Conservation (phyloP, 2,329 filamentous ascomycete species). For the Fusarium agapanthi region DNA sequence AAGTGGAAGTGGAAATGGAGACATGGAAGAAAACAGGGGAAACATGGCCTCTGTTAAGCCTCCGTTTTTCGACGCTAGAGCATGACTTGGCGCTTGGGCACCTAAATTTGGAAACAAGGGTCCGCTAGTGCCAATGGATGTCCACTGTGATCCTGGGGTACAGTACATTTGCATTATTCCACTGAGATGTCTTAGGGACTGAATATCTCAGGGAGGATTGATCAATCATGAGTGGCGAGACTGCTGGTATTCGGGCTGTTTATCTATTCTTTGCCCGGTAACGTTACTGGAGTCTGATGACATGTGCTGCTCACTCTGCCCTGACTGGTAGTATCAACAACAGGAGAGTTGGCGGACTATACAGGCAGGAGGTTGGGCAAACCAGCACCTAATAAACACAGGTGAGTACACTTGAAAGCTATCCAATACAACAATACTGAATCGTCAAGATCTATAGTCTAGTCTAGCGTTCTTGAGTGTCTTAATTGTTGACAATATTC, state of each 20-base stretch:
- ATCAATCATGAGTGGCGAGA: not conserved
- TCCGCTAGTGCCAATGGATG: not conserved
- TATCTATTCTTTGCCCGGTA: not conserved
- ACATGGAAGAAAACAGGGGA: slow-evolving; percentile 25
- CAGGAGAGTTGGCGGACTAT: not conserved
- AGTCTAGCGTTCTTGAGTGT: not conserved
- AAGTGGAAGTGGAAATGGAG: not conserved
- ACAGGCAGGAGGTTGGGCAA: not conserved
- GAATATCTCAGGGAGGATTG: not conserved
- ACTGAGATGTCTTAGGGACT: not conserved
- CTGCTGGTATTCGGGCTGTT: not conserved
- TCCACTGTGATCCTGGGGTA: slow-evolving; percentile 14
- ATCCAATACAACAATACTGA: not conserved
- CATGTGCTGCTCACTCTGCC: not conserved
- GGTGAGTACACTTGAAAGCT: not conserved
- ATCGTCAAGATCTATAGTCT: not conserved
- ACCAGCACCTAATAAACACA: not conserved
- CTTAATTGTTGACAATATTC: not conserved
- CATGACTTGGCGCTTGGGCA: not conserved
- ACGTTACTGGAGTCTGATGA: not conserved
- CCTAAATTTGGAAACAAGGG: slow-evolving; percentile 30
- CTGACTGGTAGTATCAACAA: no score
- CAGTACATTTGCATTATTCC: not conserved
- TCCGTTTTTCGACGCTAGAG: slow-evolving; percentile 18
- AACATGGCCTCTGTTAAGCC: slow-evolving; percentile 10